Evolutionary conservation across 2,329 filamentous ascomycete genomes (phyloP), one percentile per base, ranked within the genome.

Genomic region (Didymella lethalis): DNA sequence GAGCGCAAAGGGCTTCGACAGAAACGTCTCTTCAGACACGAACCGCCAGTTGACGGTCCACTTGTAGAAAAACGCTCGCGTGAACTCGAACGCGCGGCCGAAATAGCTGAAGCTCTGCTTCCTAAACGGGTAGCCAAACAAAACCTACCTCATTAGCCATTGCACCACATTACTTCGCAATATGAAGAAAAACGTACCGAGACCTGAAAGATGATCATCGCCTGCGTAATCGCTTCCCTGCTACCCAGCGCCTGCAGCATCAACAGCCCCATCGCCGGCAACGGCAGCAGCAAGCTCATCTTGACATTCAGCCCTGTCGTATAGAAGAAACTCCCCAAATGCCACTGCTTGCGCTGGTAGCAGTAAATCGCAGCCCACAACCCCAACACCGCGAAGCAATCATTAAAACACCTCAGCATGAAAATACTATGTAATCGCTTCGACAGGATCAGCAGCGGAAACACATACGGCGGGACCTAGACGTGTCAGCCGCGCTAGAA

Each of bases 21-120:
- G 84, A 70, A 99, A 99, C 0, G 81, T 78, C 7, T 90, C 86
- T 77, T 97, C 93, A 16, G 90, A 89, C n/a, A 97, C 79, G 75
- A 98, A 98, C 53, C 93, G 88, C 95, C 95, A 99, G 78, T 99
- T 99, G 66, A 99, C 95, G 0, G 95, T 99, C 95, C 95, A 99
- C 79, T 94, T 93, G 83, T 94, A 98, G 69, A 97, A 84, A 79
- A 99, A 99, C 68, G 92, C 88, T 54, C 95, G 85, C 46, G 91
- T 93, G 58, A 99, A 84, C 79, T 99, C 93, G 74, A 99, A 99
- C 0, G 95, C 93, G 63, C 90, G 85, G 46, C 86, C 85, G 18
- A 96, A 74, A 75, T 99, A 99, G 28, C 89, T 91, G 59, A 79
- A 77, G 20, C 88, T 78, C 66, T 92, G 90, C 40, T 80, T 80